phyloP scores from a whole-genome alignment of 345 rosid genomes.

The Viola odorata region DNA sequence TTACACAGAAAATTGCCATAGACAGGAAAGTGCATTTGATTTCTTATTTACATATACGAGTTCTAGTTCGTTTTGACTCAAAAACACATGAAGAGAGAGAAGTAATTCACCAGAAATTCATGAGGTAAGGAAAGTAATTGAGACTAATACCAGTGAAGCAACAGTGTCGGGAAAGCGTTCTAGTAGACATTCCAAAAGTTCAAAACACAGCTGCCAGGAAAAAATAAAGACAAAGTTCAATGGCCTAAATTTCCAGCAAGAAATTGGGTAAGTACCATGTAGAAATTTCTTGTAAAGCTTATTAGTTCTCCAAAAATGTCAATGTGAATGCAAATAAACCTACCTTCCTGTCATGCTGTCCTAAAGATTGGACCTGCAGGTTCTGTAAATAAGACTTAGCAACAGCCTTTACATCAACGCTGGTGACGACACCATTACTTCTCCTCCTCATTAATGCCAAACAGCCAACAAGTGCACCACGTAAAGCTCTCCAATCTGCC shows the following conservation, averaged over 20 bases:
- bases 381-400: conserved; percentile 41
- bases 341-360: conserved; percentile 75
- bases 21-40: neutral
- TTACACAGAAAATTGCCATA: neutral
- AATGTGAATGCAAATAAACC: neutral
- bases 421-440: conserved; percentile 41
- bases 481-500: conserved; percentile 93
- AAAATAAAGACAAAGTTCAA: conserved; percentile 14
- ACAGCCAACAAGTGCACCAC: conserved; percentile 90
- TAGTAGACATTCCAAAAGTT: conserved; percentile 75
- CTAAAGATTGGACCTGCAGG: conserved; percentile 74
- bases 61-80: conserved; percentile 1
- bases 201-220: conserved; percentile 69
- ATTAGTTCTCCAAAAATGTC: neutral
- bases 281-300: neutral
- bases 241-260: conserved; percentile 7
- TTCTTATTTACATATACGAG: neutral
- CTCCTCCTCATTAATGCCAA: conserved; percentile 70
- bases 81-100: neutral
- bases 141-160: conserved; percentile 44
- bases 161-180: conserved; percentile 49
- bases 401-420: conserved; percentile 56
- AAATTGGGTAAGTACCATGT: neutral
- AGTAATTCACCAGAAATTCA: neutral
- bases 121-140: conserved; percentile 10